Evolutionary conservation across 176 grass and related monocot species (phyloP), one percentile per base, ranked within the genome.

Genomic region (Zizania latifolia): DNA sequence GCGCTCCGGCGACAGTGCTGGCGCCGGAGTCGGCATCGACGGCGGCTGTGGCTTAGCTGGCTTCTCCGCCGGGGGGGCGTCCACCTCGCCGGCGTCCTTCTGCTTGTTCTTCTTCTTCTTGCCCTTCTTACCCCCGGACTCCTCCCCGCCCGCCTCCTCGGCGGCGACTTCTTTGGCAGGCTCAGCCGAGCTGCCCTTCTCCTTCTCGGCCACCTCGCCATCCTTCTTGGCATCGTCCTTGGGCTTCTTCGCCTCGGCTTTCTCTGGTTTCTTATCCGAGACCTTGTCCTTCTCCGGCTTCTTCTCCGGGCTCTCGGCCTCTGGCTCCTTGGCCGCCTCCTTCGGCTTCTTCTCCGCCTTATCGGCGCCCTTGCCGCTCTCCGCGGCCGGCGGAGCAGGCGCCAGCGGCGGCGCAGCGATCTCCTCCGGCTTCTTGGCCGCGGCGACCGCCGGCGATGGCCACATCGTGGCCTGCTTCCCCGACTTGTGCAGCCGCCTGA

Each of bases 401-500:
- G 39, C 17, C 6, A n/a, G 43, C 11, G 35, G 10, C 24, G 35
- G n/a, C n/a, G n/a, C 37, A 0, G 58, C 44, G 5, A 27, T 71
- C 56, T 79, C 70, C 36, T 72, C 77, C 0, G 41, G 36, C 43
- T 89, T 89, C 76, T 64, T 93, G 4, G 19, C 50, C 54, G 16
- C 29, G 1, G 17, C 53, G 0, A 70, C 34, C 0, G 45, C n/a
- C 4, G 80, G 58, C 58, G 19, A 26, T 2, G 94, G 94, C 94
- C 91, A 97, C 8, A 82, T 65, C 23, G 72, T 69, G 4, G 91
- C 90, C 27, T 87, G 94, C 85, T 93, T 93, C 10, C 85, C 81
- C 6, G 74, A 84, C 71, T 92, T 97, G 55, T 76, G 71, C 77
- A 97, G 84, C 24, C 88, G 79, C 55, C 75, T 71, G 53, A 93